Evolutionary conservation across 1,139 yeast genomes (phyloP).

Genomic region (Yamadazyma blattariae): DNA sequence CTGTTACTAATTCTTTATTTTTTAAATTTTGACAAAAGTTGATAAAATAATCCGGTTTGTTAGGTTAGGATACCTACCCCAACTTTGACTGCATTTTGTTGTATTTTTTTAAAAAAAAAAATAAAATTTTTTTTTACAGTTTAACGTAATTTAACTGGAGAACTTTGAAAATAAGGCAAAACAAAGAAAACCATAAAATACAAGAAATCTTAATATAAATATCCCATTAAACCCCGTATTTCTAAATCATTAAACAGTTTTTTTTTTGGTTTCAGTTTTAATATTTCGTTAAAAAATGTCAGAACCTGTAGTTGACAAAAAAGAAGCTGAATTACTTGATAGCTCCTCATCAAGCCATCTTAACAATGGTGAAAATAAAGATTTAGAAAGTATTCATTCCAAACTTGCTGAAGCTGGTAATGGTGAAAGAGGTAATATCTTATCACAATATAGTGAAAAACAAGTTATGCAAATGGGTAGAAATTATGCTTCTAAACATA

Average conservation of each 20-base stretch:
- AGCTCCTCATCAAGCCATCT: constrained; percentile 2
- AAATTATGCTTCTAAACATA: constrained; percentile 60
- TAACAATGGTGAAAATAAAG: constrained; percentile 9
- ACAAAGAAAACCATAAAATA: too few species aligned
- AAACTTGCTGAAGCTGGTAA: constrained; percentile 20
- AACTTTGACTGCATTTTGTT: too few species aligned
- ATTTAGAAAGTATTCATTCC: constrained; percentile 24
- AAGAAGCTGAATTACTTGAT: constrained; percentile 14
- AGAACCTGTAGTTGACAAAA: constrained; percentile 12
- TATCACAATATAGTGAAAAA: constrained; percentile 59
- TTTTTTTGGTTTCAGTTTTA: too few species aligned
- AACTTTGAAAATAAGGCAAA: too few species aligned
- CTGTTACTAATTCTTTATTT: too few species aligned
- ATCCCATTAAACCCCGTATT: too few species aligned
- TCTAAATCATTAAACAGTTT: too few species aligned
- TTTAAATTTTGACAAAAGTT: too few species aligned
- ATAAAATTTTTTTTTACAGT: not conserved
- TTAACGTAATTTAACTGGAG: too few species aligned
- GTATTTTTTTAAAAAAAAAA: not conserved
- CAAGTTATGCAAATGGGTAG: constrained; percentile 74
- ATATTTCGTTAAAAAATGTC: too few species aligned
- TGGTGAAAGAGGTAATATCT: constrained; percentile 52
- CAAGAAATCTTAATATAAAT: too few species aligned
- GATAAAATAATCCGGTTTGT: not conserved
- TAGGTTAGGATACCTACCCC: constrained; percentile 1